Conservation (phyloP, 768 basidiomycete species). For the Infundibulicybe gibba region DNA sequence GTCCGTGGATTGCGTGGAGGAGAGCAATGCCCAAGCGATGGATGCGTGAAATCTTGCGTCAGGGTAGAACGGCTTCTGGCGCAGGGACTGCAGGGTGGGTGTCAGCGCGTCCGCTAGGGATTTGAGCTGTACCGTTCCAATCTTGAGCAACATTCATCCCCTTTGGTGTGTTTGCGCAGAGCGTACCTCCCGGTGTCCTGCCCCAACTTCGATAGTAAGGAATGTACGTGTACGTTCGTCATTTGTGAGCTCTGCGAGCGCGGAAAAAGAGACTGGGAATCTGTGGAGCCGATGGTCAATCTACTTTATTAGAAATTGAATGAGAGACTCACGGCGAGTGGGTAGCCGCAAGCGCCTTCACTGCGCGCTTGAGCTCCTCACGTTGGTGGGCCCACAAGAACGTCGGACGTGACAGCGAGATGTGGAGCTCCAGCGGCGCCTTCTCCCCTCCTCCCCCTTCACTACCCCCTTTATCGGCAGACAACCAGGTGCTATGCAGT, state of each 20-base stretch:
- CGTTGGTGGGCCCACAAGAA: conserved; percentile 79
- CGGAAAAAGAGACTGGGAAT: conserved; percentile 69
- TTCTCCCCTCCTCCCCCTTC: conserved; percentile 7
- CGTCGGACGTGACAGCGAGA: conserved; percentile 83
- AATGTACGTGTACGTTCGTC: conserved; percentile 83
- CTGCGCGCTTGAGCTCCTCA: conserved; percentile 62
- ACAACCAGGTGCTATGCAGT: conserved; percentile 40
- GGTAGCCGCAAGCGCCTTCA: conserved; percentile 47
- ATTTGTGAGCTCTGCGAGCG: conserved; percentile 68
- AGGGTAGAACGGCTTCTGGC: conserved; percentile 77
- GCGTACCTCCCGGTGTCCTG: conserved; percentile 73
- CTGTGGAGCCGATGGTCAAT: conserved; percentile 29
- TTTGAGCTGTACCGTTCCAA: conserved; percentile 44
- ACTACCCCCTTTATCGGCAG: no score
- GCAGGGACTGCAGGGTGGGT: conserved; percentile 53
- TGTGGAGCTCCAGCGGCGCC: conserved; percentile 56
- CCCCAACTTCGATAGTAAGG: conserved; percentile 77
- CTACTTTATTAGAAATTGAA: neutral
- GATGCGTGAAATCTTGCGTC: conserved; percentile 86
- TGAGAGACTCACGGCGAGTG: conserved; percentile 39
- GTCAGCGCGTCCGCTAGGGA: conserved; percentile 51
- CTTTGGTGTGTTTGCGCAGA: conserved; percentile 1
- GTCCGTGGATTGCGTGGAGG: conserved; percentile 13
- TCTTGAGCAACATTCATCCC: no score
- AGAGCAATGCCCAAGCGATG: conserved; percentile 81